A percentile compares a stretch with the other conserved stretches of the same genome.
These are phyloP conservation scores for sweet orange (Citrus sinensis) DNA, from an alignment of 345 rosid genomes.

Conservation along the genomic window DNA sequence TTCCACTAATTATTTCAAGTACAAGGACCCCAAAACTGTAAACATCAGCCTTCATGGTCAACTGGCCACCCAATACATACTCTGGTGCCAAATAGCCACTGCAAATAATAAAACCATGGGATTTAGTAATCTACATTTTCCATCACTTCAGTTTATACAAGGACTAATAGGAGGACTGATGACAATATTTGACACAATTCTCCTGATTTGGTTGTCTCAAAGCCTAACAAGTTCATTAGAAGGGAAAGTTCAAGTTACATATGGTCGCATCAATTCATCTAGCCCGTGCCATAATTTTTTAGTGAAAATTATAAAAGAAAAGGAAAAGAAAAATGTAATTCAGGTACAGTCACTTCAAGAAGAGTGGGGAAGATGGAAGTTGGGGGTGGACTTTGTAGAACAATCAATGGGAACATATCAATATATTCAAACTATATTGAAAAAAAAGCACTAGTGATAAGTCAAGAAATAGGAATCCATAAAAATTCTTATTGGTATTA, in stretches of 20 bases:
- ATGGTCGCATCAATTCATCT: neutral
- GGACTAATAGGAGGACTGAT: neutral
- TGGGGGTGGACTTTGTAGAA: too few species aligned
- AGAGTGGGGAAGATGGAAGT: neutral
- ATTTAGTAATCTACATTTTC: neutral
- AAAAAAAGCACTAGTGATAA: neutral
- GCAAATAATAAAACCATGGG: constrained; percentile 19
- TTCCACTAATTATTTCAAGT: constrained; percentile 63
- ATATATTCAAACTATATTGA: neutral
- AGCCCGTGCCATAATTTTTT: neutral
- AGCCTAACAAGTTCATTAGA: neutral
- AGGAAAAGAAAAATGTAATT: neutral
- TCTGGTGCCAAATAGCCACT: constrained; percentile 86
- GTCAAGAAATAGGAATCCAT: neutral
- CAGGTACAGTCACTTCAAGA: neutral
- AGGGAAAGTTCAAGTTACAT: neutral
- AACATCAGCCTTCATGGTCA: constrained; percentile 72
- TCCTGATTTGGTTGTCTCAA: neutral
- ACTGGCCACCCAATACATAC: constrained; percentile 67
- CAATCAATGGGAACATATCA: neutral
- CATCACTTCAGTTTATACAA: neutral
- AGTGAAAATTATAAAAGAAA: neutral
- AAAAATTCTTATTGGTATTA: neutral
- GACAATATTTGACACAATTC: neutral
- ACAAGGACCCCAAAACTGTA: constrained; percentile 67